Base-by-base conservation (phyloP, 106 monocot species). In the Phalaenopsis aphrodite region DNA sequence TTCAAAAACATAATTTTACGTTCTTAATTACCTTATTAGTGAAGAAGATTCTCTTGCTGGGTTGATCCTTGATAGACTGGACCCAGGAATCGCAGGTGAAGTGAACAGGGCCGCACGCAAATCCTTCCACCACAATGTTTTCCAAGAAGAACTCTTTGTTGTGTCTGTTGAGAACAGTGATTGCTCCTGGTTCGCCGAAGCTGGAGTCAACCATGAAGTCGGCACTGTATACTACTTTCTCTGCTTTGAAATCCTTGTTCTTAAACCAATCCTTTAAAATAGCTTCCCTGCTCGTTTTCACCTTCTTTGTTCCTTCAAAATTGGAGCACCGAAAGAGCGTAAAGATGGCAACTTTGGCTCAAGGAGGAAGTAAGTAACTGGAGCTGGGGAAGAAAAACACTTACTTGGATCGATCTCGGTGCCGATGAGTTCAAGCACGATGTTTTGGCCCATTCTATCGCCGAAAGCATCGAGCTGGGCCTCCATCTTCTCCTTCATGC, bases 81-180 rank as follows among this genome's bases (percentile, higher is more conserved):
- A 99, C 88, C 99, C 99, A 99, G 9, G 99, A 99, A 78, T 91
- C 79, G 88, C 99, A 99, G 49, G 84, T 75, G 88, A 99, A 93
- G 82, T 91, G 91, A 42, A 91, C 81, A 0, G 92, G 86, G 55
- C 87, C 95, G 58, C 80, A 85, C 16, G 86, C 56, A 84, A 95
- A 99, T 10, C 94, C 92, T 64, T 94, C 91, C 15, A 99, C 87
- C 18, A 89, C 87, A 39, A 98, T 88, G 85, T 66, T 93, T 75
- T 95, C 94, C 30, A 99, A 61, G 85, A 78, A 99, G 80, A 99
- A 87, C 85, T 99, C 98, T 52, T 78, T 92, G 36, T 86, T 84
- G 42, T 91, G 98, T 24, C 82, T 55, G 84, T 99, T 99, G 18
- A 72, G 48, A 49, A 99, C 82, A 23, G 83, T 48, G 79, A 95